These are phyloP conservation scores for Colletotrichum truncatum DNA, from an alignment of 2,329 filamentous ascomycete genomes.

Conservation along the genomic window DNA sequence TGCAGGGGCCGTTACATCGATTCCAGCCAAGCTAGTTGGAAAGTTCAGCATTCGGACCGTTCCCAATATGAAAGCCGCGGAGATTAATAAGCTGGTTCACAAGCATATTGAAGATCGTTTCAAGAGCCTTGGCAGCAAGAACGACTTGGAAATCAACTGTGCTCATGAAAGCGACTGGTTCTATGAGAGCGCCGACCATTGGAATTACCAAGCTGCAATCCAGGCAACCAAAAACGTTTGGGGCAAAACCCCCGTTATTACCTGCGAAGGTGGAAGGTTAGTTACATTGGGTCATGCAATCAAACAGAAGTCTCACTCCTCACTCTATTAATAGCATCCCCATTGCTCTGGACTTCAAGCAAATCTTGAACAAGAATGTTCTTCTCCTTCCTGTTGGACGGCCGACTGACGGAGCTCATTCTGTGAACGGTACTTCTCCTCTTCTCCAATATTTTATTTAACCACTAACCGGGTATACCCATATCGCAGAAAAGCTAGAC, in stretches of 20 bases:
- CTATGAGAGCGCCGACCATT: constrained; percentile 97
- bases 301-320: background rate
- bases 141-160: constrained; percentile 81
- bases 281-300: constrained; percentile 37
- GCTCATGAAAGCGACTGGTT: constrained; percentile 98
- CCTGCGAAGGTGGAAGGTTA: constrained; percentile 90
- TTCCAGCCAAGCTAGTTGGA: constrained; percentile 95
- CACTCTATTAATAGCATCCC: constrained; percentile 75
- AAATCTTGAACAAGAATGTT: constrained; percentile 97
- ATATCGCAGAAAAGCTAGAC: constrained; percentile 89
- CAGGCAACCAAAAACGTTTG: constrained; percentile 96
- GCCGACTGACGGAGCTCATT: constrained; percentile 95
- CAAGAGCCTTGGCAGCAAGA: constrained; percentile 89
- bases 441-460: too few species aligned
- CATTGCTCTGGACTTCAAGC: constrained; percentile 95
- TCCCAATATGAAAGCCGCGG: constrained; percentile 93
- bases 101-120: constrained; percentile 86
- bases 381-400: constrained; percentile 95
- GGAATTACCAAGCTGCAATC: constrained; percentile 94
- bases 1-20: constrained; percentile 96
- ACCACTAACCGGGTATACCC: too few species aligned
- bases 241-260: constrained; percentile 92
- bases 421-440: constrained; percentile 76
- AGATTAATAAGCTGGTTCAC: constrained; percentile 86
- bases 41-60: constrained; percentile 99